Base-by-base conservation (phyloP, 2,329 filamentous ascomycete genomes). In the Arthrobotrys sinensis region DNA sequence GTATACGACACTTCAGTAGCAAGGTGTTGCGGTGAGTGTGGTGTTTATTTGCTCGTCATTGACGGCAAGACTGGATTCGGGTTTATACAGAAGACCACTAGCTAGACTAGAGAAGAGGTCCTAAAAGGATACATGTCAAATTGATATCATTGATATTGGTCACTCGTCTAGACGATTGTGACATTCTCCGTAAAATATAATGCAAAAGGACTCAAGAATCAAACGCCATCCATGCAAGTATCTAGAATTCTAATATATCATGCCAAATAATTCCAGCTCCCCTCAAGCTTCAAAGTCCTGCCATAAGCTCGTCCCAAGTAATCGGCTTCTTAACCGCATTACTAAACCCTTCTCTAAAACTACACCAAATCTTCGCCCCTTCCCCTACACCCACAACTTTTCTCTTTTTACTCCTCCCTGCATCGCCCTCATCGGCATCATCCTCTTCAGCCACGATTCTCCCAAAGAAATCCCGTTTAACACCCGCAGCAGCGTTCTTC, bases 251-350 rank as follows among this genome's bases (percentile, higher is more conserved):
- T n/a, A 50, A 48, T 21, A 48, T 43, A 24, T 46, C 40, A 14
- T 24, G 16, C 57, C 19, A 12, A 28, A 24, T 12, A 32, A n/a
- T 14, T 14, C 11, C 21, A 36, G 2, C 16, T n/a, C 45, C 1
- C 11, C 38, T 28, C 19, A n/a, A 55, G 19, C 43, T 19, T 66
- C 40, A 92, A 73, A 94, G 82, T 2, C 89, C 91, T 70, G 86
- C 87, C 87, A 97, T 85, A 81, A 97, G 88, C 84, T 97, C 94
- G 79, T 89, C 88, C 83, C 97, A 84, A 7, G 92, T 92, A 79
- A 97, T 90, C 1, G 93, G 93, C 84, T 97, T 97, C 84, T 92
- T 88, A 78, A 97, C 94, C 10, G 94, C 94, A 87, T 97, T 97
- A 70, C 93, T 96, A 83, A 93, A 90, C 0, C 94, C 94, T 85